Evolutionary conservation across 371 early-diverging fungal genomes (phyloP).

Genomic region (Syncephalastrum contaminatum): DNA sequence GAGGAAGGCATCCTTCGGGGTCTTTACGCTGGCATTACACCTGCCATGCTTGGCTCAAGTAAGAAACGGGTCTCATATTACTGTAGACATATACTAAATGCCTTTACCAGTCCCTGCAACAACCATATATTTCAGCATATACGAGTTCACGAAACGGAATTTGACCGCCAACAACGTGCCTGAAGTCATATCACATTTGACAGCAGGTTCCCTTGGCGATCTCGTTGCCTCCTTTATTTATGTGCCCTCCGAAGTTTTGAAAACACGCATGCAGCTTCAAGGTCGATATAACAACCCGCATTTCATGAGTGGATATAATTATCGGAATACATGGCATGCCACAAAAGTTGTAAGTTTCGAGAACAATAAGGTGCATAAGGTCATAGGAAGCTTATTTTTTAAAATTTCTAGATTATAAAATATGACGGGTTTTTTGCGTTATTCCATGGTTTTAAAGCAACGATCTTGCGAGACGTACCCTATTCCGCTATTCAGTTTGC

Average conservation of each 20-base stretch:
- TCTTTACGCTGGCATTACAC: conserved; percentile 70
- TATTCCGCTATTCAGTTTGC: conserved; percentile 76
- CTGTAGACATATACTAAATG: no score
- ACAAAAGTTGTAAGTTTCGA: conserved; percentile 51
- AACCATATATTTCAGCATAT: conserved; percentile 73
- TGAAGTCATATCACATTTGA: conserved; percentile 64
- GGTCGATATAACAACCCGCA: conserved; percentile 79
- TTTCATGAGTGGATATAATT: conserved; percentile 75
- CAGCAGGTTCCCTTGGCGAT: conserved; percentile 76
- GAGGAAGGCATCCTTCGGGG: conserved; percentile 75
- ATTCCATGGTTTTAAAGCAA: conserved; percentile 69
- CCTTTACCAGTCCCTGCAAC: conserved; percentile 58
- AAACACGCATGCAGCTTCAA: conserved; percentile 80
- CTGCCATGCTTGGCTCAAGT: conserved; percentile 78
- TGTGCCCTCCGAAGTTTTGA: conserved; percentile 80
- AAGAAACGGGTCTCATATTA: conserved; percentile 10
- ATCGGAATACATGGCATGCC: conserved; percentile 73
- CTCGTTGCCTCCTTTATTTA: conserved; percentile 71
- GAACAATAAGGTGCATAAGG: neutral
- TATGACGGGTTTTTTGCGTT: conserved; percentile 63
- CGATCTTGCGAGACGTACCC: conserved; percentile 69
- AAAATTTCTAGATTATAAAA: conserved; percentile 53
- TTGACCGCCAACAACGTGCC: conserved; percentile 57
- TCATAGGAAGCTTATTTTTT: neutral
- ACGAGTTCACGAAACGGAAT: conserved; percentile 71